Evolutionary conservation across 1,139 yeast species (phyloP).

Genomic region (Suhomyces bolitotheri): DNA sequence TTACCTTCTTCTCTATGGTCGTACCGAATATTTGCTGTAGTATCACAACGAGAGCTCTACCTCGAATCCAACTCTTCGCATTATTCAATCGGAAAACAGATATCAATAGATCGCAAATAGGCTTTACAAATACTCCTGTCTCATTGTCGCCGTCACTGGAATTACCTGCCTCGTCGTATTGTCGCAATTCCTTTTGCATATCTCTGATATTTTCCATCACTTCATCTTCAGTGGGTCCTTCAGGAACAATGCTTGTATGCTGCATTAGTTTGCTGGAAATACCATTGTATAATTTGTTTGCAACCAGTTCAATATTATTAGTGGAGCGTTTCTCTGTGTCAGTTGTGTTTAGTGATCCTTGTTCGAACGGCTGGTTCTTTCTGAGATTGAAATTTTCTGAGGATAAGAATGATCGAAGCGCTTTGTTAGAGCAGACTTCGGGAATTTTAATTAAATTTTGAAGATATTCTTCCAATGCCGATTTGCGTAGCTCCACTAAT

Average conservation of each 20-base stretch:
- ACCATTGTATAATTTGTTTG: constrained; percentile 46
- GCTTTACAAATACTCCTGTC: constrained; percentile 57
- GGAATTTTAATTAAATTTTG: constrained; percentile 58
- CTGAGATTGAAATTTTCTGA: constrained; percentile 60
- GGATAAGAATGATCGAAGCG: constrained; percentile 75
- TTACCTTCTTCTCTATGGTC: constrained; percentile 73
- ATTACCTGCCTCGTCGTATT: constrained; percentile 37
- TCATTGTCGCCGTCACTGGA: constrained; percentile 18
- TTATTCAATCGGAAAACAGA: constrained; percentile 68
- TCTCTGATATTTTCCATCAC: constrained; percentile 37
- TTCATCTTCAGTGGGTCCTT: constrained; percentile 19
- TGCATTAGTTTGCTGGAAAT: constrained; percentile 33
- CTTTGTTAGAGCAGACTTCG: constrained; percentile 69
- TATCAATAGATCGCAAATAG: constrained; percentile 76
- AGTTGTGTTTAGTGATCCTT: constrained; percentile 1
- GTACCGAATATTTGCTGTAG: constrained; percentile 87
- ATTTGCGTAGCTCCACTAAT: constrained; percentile 64
- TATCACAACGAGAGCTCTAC: constrained; percentile 77
- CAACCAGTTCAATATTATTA: constrained; percentile 36
- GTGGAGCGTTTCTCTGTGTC: constrained; percentile 9
- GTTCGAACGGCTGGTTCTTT: constrained; percentile 36
- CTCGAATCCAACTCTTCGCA: constrained; percentile 76
- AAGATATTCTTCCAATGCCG: constrained; percentile 62
- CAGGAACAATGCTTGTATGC: constrained; percentile 7
- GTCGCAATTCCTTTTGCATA: constrained; percentile 45